A percentile compares a stretch with the other conserved stretches of the same genome.
Conservation (phyloP, 2,329 filamentous ascomycete genomes). For the Trichoderma pleuroti region DNA sequence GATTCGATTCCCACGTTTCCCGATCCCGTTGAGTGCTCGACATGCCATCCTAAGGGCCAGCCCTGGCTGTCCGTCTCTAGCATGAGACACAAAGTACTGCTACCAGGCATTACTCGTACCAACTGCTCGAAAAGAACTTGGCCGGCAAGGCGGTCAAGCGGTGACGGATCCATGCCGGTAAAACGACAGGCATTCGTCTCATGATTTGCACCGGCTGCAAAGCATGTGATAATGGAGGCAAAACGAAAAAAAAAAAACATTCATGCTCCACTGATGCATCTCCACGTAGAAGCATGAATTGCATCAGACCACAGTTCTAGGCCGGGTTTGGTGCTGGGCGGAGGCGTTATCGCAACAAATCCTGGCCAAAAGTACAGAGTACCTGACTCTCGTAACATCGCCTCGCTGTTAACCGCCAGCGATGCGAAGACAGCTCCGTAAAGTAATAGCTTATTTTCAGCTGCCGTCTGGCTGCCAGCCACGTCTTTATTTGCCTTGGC, state of each 20-base stretch:
- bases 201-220: background rate
- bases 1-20: slow-evolving; percentile 52
- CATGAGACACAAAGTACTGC: background rate
- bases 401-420: background rate
- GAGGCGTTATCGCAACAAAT: background rate
- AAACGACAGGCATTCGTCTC: background rate
- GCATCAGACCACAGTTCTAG: background rate
- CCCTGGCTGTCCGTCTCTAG: background rate
- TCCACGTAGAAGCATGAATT: slow-evolving; percentile 11
- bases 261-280: slow-evolving; percentile 10
- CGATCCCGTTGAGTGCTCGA: slow-evolving; percentile 64
- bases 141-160: background rate
- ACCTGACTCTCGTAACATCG: background rate
- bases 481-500: background rate
- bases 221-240: slow-evolving; percentile 16
- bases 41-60: slow-evolving; percentile 34
- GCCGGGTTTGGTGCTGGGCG: background rate
- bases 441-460: background rate
- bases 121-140: background rate
- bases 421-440: background rate
- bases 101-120: background rate
- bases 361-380: background rate
- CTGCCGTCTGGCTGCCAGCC: background rate
- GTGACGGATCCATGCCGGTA: background rate
- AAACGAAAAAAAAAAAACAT: background rate